Conservation (phyloP, 108 stramenopile genomes). For the Pseudonitzschia pungens region DNA sequence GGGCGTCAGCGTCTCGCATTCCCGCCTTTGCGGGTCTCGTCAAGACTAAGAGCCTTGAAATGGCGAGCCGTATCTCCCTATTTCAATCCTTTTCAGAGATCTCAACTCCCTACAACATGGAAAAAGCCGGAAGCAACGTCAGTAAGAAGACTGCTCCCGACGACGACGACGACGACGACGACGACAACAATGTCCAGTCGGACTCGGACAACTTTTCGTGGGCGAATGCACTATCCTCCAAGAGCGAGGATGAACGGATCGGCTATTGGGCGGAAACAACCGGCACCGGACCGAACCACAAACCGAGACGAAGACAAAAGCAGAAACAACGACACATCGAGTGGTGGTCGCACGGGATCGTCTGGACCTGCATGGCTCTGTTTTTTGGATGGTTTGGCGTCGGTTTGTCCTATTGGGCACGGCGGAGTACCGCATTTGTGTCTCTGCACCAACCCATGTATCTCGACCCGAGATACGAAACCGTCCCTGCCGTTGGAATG, state of each 20-base stretch:
- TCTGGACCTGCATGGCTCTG: slow-evolving; percentile 39
- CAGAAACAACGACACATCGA: slow-evolving; percentile 1
- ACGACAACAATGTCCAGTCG: too few relatives aligned
- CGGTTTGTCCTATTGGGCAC: slow-evolving; percentile 6
- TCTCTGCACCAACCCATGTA: slow-evolving; percentile 28
- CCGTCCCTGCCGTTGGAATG: slow-evolving; percentile 35
- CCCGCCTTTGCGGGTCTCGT: background rate
- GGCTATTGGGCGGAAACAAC: background rate
- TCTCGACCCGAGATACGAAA: slow-evolving; percentile 36
- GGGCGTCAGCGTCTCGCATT: background rate
- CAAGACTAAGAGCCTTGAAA: background rate
- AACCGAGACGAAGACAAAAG: background rate
- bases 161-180: background rate
- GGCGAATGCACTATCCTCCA: background rate
- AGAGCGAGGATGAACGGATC: slow-evolving; percentile 4
- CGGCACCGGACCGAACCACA: background rate
- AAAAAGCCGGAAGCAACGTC: background rate
- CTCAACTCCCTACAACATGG: background rate
- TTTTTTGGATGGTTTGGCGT: slow-evolving; percentile 27
- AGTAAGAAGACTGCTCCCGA: background rate
- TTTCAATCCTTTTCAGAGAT: slow-evolving; percentile 10
- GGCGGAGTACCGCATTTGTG: slow-evolving; percentile 36
- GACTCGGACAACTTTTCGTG: background rate
- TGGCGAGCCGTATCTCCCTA: background rate
- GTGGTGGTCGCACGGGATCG: slow-evolving; percentile 33